Evolutionary conservation across 2,329 filamentous ascomycete genomes (phyloP).

Genomic region (Curvularia hawaiiensis): DNA sequence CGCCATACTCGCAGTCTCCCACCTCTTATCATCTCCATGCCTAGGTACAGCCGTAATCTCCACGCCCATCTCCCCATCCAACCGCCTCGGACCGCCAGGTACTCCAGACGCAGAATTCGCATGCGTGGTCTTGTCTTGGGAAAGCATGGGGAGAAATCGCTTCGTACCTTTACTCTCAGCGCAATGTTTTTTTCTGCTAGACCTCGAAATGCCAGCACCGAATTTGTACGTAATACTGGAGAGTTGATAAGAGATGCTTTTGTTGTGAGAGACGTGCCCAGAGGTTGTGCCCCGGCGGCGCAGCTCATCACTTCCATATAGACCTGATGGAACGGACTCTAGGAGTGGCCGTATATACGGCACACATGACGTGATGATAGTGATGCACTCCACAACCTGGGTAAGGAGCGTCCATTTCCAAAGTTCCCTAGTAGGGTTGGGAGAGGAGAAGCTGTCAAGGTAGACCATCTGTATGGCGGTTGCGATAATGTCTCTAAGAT

Average conservation of each 20-base stretch:
- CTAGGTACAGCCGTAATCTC: constrained; percentile 35
- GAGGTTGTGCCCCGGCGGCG: constrained; percentile 40
- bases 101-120: constrained; percentile 43
- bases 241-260: constrained; percentile 38
- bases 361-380: constrained; percentile 44
- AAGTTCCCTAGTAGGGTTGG: constrained; percentile 34
- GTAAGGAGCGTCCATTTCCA: constrained; percentile 45
- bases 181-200: constrained; percentile 23
- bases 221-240: constrained; percentile 24
- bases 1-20: constrained; percentile 42
- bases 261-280: constrained; percentile 35
- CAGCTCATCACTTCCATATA: constrained; percentile 42
- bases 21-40: constrained; percentile 28
- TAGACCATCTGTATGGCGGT: constrained; percentile 42
- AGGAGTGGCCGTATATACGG: constrained; percentile 45
- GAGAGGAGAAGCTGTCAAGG: constrained; percentile 31
- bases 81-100: constrained; percentile 38
- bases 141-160: constrained; percentile 39
- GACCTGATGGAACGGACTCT: constrained; percentile 39
- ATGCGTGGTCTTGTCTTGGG: constrained; percentile 34
- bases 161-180: constrained; percentile 27
- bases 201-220: constrained; percentile 4
- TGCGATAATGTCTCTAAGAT: constrained; percentile 40
- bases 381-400: constrained; percentile 44
- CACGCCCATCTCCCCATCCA: constrained; percentile 40